phyloP scores from a whole-genome alignment of 2,329 filamentous ascomycete species.

The Colletotrichum falcatum region DNA sequence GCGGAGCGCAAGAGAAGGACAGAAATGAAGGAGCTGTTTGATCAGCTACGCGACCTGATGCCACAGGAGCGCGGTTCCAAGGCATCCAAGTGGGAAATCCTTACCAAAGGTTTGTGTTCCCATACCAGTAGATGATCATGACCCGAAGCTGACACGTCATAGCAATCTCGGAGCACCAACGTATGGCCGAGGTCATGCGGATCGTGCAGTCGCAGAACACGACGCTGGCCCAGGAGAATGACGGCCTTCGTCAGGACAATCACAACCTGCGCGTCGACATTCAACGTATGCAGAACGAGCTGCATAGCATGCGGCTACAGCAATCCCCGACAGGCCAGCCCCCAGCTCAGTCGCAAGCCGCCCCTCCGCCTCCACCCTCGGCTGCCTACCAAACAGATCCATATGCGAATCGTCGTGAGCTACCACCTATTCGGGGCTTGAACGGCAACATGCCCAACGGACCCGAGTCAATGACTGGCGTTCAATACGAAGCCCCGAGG shows the following conservation, averaged over 20 bases:
- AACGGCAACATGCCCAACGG: slow-evolving; percentile 56
- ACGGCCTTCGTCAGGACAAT: slow-evolving; percentile 62
- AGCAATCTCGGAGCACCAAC: slow-evolving; percentile 73
- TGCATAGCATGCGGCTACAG: slow-evolving; percentile 45
- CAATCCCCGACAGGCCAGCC: slow-evolving; percentile 45
- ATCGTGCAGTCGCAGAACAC: slow-evolving; percentile 60
- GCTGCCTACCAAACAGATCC: slow-evolving; percentile 46
- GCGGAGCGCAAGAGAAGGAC: slow-evolving; percentile 86
- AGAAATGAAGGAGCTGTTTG: slow-evolving; percentile 90
- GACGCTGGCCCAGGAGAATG: slow-evolving; percentile 57
- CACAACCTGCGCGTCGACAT: slow-evolving; percentile 61
- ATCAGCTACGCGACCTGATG: slow-evolving; percentile 81
- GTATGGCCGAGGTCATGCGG: slow-evolving; percentile 63
- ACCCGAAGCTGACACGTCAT: slow-evolving; percentile 27
- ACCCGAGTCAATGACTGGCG: slow-evolving; percentile 74
- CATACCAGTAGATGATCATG: too few relatives aligned
- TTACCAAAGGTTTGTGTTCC: slow-evolving; percentile 79
- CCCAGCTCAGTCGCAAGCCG: slow-evolving; percentile 25
- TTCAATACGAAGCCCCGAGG: slow-evolving; percentile 69
- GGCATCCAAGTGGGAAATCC: slow-evolving; percentile 89
- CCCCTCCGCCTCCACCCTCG: slow-evolving; percentile 44
- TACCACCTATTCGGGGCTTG: slow-evolving; percentile 69
- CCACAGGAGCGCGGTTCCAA: slow-evolving; percentile 86
- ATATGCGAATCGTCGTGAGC: slow-evolving; percentile 58
- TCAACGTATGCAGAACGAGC: slow-evolving; percentile 57